Percentiles rank a stretch among this genome's conserved stretches.
Conservation (phyloP, 169 alveolate genomes). For the Theileria parva region DNA sequence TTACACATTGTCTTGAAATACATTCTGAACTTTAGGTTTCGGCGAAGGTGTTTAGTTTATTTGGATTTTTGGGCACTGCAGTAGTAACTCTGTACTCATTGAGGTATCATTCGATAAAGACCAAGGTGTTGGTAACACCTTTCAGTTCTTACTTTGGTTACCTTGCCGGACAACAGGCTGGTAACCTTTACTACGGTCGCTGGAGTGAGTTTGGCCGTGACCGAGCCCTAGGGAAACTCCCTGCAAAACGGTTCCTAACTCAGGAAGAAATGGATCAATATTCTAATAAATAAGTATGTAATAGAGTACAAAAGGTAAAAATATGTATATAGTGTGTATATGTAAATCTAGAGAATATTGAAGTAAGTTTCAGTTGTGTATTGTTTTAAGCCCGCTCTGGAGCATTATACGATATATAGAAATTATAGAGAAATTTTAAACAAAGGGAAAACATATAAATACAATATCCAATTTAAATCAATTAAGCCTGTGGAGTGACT, state of each 20-base stretch:
- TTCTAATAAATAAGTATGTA: slow-evolving; percentile 16
- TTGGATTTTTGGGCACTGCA: slow-evolving; percentile 43
- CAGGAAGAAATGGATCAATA: slow-evolving; percentile 32
- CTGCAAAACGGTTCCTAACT: slow-evolving; percentile 55
- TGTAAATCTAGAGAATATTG: not conserved
- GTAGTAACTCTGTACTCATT: slow-evolving; percentile 30
- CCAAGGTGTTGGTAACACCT: slow-evolving; percentile 61
- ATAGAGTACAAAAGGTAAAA: not conserved
- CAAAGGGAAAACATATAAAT: not conserved
- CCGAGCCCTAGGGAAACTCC: slow-evolving; percentile 62
- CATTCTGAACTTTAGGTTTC: slow-evolving; percentile 24
- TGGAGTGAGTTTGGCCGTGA: slow-evolving; percentile 63
- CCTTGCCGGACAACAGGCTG: slow-evolving; percentile 46
- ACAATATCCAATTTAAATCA: not conserved
- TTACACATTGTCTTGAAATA: not conserved
- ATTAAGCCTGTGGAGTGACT: not conserved
- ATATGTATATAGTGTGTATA: not conserved
- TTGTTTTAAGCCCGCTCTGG: not conserved
- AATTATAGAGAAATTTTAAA: not conserved
- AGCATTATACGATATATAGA: not conserved
- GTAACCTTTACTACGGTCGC: slow-evolving; percentile 51
- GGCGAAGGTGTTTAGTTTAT: slow-evolving; percentile 19
- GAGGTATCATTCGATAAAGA: slow-evolving; percentile 59
- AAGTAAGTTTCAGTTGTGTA: not conserved
- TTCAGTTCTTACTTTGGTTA: slow-evolving; percentile 52